Evolutionary conservation across 495 filamentous ascomycete genomes (phyloP), one percentile per base, ranked within the genome.

Genomic region (Geoglossum glabrum): DNA sequence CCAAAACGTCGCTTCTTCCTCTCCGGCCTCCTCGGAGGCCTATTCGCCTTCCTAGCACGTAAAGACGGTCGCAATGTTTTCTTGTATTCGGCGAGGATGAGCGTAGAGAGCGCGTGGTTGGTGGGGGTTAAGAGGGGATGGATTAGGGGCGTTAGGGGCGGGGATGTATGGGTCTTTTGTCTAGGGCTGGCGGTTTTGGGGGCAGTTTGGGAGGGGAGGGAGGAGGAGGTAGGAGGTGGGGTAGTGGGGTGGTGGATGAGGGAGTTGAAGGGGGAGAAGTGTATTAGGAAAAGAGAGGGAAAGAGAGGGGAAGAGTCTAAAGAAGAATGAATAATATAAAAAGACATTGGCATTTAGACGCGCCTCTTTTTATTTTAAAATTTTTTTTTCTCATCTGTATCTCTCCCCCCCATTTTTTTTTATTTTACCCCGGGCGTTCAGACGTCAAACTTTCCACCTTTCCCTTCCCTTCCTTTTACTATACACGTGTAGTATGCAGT

Each of bases 101-200:
- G 83, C 40, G 70, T 95, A 31, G 85, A 95, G 63, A 83, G 78
- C 36, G 66, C 86, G 46, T 97, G 87, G 87, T 95, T 95, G 73
- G 84, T 94, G 0, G 86, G 89, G 11, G 78, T 81, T 51, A 97
- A 97, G 78, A 74, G 81, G 34, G 77, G 85, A 3, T 82, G 83
- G 74, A 93, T 90, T 85, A 79, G 74, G 56, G 85, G 86, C 7
- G 73, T 90, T 65, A 81, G 75, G 58, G 81, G 83, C 30, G 89
- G 89, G 5, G 90, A 96, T 68, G 77, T 96, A 26, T 76, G 81
- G 73, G 67, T 98, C 1, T 85, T 98, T 67, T 81, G 87, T 8
- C 62, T 78, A 25, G 82, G 85, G 28, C 74, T 94, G 73, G 84
- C 84, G 51, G 61, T 90, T 27, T 76, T 93, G 51, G 86, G 87